Conservation (phyloP, 108 stramenopile genomes). For the Mayamaea pseudoterrestris region DNA sequence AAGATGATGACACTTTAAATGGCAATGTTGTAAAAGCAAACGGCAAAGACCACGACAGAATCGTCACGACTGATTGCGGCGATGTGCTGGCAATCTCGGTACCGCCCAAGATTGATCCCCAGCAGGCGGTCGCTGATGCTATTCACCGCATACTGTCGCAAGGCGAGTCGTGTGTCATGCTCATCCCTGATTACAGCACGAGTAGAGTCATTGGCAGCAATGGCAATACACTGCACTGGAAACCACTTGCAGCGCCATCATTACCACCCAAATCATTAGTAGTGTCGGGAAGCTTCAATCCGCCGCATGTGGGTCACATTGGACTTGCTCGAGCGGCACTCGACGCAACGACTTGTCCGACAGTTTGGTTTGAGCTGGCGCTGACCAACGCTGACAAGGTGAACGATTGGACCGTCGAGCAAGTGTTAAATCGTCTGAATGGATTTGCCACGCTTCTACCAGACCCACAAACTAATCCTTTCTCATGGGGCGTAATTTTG, state of each 20-base stretch:
- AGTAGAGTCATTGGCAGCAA: slow-evolving; percentile 1
- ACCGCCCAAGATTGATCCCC: no score
- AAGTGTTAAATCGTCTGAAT: slow-evolving; percentile 32
- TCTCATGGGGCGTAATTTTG: slow-evolving; percentile 68
- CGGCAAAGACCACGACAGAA: neutral
- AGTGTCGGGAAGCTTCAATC: slow-evolving; percentile 85
- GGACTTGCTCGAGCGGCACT: slow-evolving; percentile 59
- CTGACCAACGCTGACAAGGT: slow-evolving; percentile 73
- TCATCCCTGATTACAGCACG: neutral
- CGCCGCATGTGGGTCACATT: slow-evolving; percentile 77
- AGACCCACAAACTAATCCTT: slow-evolving; percentile 24
- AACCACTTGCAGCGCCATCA: slow-evolving; percentile 20
- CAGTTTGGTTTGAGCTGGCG: slow-evolving; percentile 66
- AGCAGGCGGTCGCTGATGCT: no score
- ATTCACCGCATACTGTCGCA: no score
- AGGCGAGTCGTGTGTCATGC: neutral
- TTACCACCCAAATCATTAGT: slow-evolving; percentile 47
- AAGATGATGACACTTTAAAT: neutral
- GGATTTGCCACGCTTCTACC: slow-evolving; percentile 24
- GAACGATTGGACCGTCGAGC: slow-evolving; percentile 3
- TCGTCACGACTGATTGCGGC: neutral
- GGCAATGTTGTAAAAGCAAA: neutral
- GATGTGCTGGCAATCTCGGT: neutral
- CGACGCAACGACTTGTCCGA: slow-evolving; percentile 1
- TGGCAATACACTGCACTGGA: neutral